Evolutionary conservation across 2,329 filamentous ascomycete genomes (phyloP).

Genomic region (Paecilomyces sp.): DNA sequence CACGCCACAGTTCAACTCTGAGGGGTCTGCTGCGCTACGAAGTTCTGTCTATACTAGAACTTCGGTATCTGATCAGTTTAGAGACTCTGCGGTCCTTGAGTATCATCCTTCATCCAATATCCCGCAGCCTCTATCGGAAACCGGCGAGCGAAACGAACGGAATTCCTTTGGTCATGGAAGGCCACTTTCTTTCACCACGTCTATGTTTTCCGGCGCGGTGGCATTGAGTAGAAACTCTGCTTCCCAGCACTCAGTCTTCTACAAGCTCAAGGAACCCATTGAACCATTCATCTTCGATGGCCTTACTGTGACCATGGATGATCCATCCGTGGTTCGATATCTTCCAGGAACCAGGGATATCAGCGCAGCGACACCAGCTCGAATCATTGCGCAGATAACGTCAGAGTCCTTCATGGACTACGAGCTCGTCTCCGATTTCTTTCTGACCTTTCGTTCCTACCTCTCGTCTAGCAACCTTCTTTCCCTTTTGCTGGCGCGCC

Average conservation of each 20-base stretch:
- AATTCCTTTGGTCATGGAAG: conserved; percentile 17
- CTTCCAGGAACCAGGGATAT: conserved; percentile 65
- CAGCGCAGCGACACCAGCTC: conserved; percentile 79
- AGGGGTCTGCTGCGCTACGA: conserved; percentile 69
- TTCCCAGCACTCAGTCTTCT: conserved; percentile 35
- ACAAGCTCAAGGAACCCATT: conserved; percentile 56
- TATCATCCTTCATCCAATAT: conserved; percentile 51
- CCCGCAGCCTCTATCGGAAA: conserved; percentile 32
- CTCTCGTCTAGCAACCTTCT: conserved; percentile 70
- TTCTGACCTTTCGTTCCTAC: conserved; percentile 88
- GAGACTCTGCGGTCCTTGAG: neutral
- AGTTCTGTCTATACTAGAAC: conserved; percentile 68
- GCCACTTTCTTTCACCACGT: conserved; percentile 26
- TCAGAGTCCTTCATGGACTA: conserved; percentile 95
- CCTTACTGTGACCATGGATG: conserved; percentile 74
- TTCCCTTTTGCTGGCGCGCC: conserved; percentile 72
- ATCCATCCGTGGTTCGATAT: conserved; percentile 76
- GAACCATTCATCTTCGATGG: conserved; percentile 64
- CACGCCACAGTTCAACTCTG: conserved; percentile 69
- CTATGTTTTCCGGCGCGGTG: conserved; percentile 29
- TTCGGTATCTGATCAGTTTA: conserved; percentile 61
- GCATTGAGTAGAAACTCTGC: conserved; percentile 23
- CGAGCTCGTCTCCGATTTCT: conserved; percentile 94
- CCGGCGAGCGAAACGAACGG: conserved; percentile 12
- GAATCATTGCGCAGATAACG: conserved; percentile 91